Conservation (phyloP, 2,329 filamentous ascomycete genomes). For the Fusarium penzigii region DNA sequence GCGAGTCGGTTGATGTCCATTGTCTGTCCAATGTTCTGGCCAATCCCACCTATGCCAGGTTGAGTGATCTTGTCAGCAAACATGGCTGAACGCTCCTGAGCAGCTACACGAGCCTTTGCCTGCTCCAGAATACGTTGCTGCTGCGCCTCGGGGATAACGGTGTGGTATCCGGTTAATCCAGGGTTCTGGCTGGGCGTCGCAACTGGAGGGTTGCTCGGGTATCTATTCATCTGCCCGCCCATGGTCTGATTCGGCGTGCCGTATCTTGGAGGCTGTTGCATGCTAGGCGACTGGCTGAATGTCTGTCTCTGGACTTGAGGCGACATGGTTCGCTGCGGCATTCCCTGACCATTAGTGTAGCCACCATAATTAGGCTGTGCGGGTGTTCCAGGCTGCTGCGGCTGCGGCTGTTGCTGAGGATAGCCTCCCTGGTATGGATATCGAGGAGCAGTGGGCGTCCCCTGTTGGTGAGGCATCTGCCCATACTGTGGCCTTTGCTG, state of each 20-base stretch:
- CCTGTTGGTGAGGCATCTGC: conserved; percentile 43
- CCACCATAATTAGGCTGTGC: conserved; percentile 38
- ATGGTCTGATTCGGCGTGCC: conserved; percentile 33
- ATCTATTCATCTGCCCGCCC: conserved; percentile 33
- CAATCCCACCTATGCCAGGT: conserved; percentile 37
- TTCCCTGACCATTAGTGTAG: conserved; percentile 46
- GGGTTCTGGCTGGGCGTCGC: conserved; percentile 36
- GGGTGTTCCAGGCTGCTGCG: conserved; percentile 39
- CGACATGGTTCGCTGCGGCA: conserved; percentile 45
- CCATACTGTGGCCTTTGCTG: conserved; percentile 48
- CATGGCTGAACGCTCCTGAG: conserved; percentile 44
- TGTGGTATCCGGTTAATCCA: conserved; percentile 48
- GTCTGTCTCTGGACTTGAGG: conserved; percentile 43
- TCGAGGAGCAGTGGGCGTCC: conserved; percentile 42
- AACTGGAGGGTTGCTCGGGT: conserved; percentile 34
- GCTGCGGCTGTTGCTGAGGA: conserved; percentile 36
- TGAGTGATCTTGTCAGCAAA: conserved; percentile 50
- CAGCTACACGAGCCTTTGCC: conserved; percentile 49
- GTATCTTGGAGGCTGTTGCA: conserved; percentile 37
- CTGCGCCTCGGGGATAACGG: conserved; percentile 50
- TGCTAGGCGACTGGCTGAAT: conserved; percentile 43
- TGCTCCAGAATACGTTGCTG: conserved; percentile 54
- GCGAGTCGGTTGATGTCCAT: conserved; percentile 34
- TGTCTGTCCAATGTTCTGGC: conserved; percentile 19
- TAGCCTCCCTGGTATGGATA: conserved; percentile 43